Evolutionary conservation across 768 basidiomycete genomes (phyloP).

Genomic region (Termitomyces sp.): DNA sequence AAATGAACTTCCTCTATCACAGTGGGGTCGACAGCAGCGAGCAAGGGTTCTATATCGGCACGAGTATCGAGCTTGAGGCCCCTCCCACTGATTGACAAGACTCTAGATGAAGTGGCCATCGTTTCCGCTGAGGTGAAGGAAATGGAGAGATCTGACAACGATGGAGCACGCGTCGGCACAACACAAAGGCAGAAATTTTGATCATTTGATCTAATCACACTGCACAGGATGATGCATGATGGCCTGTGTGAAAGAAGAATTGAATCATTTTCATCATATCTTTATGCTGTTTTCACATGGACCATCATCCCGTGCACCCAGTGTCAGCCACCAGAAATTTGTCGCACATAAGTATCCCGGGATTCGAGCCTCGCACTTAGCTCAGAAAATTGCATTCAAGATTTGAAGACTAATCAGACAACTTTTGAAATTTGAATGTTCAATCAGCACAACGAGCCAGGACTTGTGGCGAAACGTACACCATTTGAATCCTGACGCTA

Average conservation of each 20-base stretch:
- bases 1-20: constrained; percentile 86
- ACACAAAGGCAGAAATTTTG: constrained; percentile 2
- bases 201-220: constrained; percentile 9
- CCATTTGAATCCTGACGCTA: too few species aligned
- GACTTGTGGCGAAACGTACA: not conserved
- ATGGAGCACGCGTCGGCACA: not conserved
- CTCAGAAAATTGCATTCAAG: too few species aligned
- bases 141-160: not conserved
- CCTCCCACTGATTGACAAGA: constrained; percentile 52
- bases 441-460: not conserved
- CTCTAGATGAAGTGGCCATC: constrained; percentile 31
- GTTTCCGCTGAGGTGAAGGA: not conserved
- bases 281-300: too few species aligned
- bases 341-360: too few species aligned
- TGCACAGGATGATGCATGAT: too few species aligned
- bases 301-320: too few species aligned
- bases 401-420: too few species aligned
- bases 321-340: too few species aligned
- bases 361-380: too few species aligned
- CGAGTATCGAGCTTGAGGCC: constrained; percentile 80
- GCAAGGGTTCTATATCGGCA: constrained; percentile 72
- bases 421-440: not conserved
- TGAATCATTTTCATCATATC: too few species aligned
- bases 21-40: constrained; percentile 62
- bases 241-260: too few species aligned